Evolutionary conservation across 202 grass and related monocot genomes (phyloP).

Genomic region (Brachypodium distachyon): DNA sequence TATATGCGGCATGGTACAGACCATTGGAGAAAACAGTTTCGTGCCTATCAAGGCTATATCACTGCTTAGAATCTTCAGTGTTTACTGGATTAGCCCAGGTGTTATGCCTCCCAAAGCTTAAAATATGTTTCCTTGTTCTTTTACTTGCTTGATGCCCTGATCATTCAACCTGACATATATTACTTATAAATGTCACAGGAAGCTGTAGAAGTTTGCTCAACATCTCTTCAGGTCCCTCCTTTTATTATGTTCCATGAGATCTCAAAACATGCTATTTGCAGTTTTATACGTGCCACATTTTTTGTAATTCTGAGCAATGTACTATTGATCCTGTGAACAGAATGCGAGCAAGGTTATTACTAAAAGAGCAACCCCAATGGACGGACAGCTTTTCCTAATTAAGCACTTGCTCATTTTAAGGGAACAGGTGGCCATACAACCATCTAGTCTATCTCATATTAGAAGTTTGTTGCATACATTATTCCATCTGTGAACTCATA

Average conservation of each 20-base stretch:
- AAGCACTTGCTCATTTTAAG: constrained; percentile 96
- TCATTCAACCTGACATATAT: constrained; percentile 24
- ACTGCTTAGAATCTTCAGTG: constrained; percentile 79
- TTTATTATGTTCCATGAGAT: constrained; percentile 5
- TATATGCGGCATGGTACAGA: constrained; percentile 71
- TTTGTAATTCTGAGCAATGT: constrained; percentile 13
- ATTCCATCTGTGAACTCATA: constrained; percentile 17
- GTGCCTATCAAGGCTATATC: constrained; percentile 93
- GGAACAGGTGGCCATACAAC: constrained; percentile 59
- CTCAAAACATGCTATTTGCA: constrained; percentile 1
- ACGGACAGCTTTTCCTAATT: constrained; percentile 96
- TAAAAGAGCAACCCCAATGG: constrained; percentile 79
- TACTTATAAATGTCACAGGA: constrained; percentile 59
- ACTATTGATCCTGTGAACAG: constrained; percentile 41
- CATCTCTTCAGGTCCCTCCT: constrained; percentile 73
- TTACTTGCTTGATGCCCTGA: neutral
- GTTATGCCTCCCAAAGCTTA: constrained; percentile 18
- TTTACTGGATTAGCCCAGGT: constrained; percentile 98
- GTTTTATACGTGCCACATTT: constrained; percentile 1
- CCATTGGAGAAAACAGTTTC: constrained; percentile 97
- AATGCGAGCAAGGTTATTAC: constrained; percentile 77
- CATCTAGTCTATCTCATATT: neutral
- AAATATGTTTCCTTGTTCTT: neutral
- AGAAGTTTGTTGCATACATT: neutral
- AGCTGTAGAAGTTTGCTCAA: constrained; percentile 93